A percentile compares a stretch with the other conserved stretches of the same genome.
phyloP scores from a whole-genome alignment of 495 filamentous ascomycete genomes.

The Neurospora africana region DNA sequence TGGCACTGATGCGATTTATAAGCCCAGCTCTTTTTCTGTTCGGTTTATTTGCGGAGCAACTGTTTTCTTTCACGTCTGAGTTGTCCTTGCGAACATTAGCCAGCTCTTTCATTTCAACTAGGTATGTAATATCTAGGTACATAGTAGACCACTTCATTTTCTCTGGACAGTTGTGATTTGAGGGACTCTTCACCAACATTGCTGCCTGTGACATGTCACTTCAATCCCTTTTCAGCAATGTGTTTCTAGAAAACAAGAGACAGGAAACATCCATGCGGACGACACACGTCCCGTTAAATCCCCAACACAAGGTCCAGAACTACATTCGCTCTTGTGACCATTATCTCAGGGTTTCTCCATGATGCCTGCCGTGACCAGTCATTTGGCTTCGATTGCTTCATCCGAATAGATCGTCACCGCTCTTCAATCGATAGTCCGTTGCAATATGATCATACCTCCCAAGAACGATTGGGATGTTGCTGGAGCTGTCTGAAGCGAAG shows the following conservation, averaged over 20 bases:
- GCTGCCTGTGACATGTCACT: not conserved
- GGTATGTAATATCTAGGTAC: not conserved
- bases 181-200: not conserved
- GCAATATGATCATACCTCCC: not conserved
- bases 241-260: not conserved
- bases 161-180: not conserved
- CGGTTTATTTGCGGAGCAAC: not conserved
- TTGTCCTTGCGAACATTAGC: not conserved
- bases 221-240: not conserved
- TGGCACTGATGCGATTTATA: not conserved
- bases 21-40: not conserved
- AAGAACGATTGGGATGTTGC: not conserved
- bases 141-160: not conserved
- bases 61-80: not conserved
- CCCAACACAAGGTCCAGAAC: not conserved
- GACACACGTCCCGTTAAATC: no score
- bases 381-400: not conserved
- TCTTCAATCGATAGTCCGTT: not conserved
- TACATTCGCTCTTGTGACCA: not conserved
- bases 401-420: not conserved
- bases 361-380: not conserved
- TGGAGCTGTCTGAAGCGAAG: not conserved
- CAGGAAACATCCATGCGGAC: not conserved
- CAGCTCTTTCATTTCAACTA: not conserved
- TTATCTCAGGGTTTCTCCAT: not conserved